A percentile compares a stretch with the other conserved stretches of the same genome.
Conservation (phyloP, 225 moss, liverwort and hornwort genomes). For the Polytrichum formosum region DNA sequence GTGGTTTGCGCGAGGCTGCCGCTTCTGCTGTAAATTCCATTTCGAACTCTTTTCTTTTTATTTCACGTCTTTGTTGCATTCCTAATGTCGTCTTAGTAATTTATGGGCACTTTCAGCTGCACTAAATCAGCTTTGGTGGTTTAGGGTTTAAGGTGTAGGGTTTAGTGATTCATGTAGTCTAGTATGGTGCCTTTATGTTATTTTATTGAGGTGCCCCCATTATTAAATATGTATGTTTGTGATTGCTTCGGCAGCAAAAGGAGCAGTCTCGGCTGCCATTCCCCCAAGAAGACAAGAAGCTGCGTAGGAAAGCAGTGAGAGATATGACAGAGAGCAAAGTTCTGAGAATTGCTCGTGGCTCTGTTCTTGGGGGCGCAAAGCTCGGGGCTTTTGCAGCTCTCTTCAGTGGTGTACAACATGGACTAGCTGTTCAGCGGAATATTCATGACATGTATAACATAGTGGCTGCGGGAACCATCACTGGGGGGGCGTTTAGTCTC, state of each 20-base stretch:
- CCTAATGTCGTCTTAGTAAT: too few species aligned
- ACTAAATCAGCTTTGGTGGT: too few species aligned
- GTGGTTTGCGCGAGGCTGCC: conserved; percentile 81
- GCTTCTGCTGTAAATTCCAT: conserved; percentile 45
- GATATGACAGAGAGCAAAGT: conserved; percentile 86
- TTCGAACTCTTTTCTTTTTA: too few species aligned
- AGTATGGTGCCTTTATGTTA: too few species aligned
- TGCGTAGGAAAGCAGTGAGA: conserved; percentile 65
- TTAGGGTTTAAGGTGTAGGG: too few species aligned
- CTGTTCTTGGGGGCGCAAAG: conserved; percentile 77
- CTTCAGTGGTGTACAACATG: conserved; percentile 80
- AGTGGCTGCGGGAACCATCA: conserved; percentile 71
- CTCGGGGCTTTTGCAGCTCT: conserved; percentile 85
- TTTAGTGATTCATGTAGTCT: too few species aligned
- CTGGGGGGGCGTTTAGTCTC: conserved; percentile 74
- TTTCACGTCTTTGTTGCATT: too few species aligned
- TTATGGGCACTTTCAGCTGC: too few species aligned
- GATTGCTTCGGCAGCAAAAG: conserved; percentile 27
- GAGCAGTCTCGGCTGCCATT: conserved; percentile 49
- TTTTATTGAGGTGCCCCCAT: too few species aligned
- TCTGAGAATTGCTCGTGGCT: conserved; percentile 79
- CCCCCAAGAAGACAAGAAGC: conserved; percentile 28
- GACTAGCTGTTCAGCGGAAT: conserved; percentile 55
- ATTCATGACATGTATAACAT: conserved; percentile 64
- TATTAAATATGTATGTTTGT: too few species aligned